Percentiles rank a stretch among this genome's conserved stretches.
These are phyloP conservation scores for Russula earlei DNA, from an alignment of 768 basidiomycete genomes.

Conservation along the genomic window DNA sequence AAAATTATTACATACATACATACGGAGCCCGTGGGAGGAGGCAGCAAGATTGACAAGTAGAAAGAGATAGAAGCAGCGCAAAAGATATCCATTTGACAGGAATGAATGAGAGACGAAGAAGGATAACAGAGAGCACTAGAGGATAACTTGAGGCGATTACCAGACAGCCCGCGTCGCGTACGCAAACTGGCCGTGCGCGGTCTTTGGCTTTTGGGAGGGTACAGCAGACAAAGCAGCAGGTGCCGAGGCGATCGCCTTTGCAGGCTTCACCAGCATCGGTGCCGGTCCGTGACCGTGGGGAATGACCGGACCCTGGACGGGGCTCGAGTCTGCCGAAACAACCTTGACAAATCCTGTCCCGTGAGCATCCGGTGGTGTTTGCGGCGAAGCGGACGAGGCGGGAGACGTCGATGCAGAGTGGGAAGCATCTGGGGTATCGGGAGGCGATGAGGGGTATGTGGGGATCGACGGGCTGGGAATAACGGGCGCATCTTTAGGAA, in stretches of 20 bases:
- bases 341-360: slow-evolving; percentile 7
- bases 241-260: neutral
- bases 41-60: neutral
- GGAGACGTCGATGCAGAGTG: slow-evolving; percentile 27
- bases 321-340: slow-evolving; percentile 13
- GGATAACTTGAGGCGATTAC: neutral
- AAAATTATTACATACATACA: slow-evolving; percentile 19
- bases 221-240: neutral
- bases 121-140: neutral
- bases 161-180: slow-evolving; percentile 15
- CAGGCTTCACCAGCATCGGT: neutral
- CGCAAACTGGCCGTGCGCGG: slow-evolving; percentile 12
- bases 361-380: slow-evolving; percentile 23
- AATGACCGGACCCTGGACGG: neutral
- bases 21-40: neutral
- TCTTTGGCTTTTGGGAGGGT: slow-evolving; percentile 10
- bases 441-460: slow-evolving; percentile 21
- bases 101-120: neutral
- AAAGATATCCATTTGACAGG: slow-evolving; percentile 1
- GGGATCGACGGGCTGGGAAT: slow-evolving; percentile 14
- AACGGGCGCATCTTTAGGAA: slow-evolving; percentile 17
- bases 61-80: neutral
- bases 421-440: slow-evolving; percentile 25
- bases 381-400: slow-evolving; percentile 25
- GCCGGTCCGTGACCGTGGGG: slow-evolving; percentile 1